Conservation (phyloP, 208 protist species). For the Tritrichomonas musculus region DNA sequence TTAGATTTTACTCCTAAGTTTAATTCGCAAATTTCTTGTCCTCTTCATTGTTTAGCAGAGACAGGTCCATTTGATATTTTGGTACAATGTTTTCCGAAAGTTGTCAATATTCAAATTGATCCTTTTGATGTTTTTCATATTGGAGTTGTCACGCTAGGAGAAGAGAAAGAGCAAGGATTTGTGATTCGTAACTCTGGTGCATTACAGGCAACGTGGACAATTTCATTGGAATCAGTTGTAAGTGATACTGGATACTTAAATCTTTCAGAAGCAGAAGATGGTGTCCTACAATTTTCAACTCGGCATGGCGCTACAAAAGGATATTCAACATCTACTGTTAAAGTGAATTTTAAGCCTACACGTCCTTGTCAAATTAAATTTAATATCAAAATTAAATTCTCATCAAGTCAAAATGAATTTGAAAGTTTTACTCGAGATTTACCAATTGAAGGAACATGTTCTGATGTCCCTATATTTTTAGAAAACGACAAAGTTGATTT, state of each 20-base stretch:
- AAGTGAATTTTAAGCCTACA: background rate
- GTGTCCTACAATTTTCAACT: background rate
- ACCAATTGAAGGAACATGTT: background rate
- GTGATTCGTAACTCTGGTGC: background rate
- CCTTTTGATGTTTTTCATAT: slow-evolving; percentile 30
- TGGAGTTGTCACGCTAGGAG: background rate
- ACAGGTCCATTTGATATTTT: background rate
- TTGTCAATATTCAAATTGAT: slow-evolving; percentile 7
- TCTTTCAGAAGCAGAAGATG: background rate
- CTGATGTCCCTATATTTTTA: slow-evolving; percentile 25
- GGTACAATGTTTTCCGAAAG: background rate
- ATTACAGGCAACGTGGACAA: background rate
- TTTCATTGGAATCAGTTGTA: background rate
- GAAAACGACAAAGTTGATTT: slow-evolving; percentile 1
- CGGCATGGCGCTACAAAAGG: background rate
- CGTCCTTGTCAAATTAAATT: background rate
- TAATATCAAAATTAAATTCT: background rate
- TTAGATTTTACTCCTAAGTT: slow-evolving; percentile 15
- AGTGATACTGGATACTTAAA: background rate
- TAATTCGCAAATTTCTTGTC: background rate
- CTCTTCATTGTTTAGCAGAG: background rate
- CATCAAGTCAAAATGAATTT: background rate
- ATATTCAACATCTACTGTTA: background rate
- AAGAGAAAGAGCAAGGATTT: background rate
- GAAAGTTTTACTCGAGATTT: background rate